These are phyloP conservation scores for Picocystis sp. DNA, from an alignment of 163 green algal species.

Conservation along the genomic window DNA sequence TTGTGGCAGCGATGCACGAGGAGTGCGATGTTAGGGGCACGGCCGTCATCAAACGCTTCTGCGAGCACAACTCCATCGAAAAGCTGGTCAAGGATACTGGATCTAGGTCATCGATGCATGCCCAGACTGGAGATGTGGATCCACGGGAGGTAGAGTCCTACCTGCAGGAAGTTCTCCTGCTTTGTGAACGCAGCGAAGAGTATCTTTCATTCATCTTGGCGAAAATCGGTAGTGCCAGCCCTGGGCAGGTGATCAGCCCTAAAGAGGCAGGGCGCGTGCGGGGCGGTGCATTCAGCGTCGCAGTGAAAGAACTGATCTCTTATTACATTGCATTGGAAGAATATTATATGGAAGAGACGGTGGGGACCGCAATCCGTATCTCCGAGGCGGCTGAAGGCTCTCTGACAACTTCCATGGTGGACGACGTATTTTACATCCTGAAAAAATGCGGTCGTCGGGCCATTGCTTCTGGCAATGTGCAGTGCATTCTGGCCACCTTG, in stretches of 20 bases:
- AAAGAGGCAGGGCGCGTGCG: no score
- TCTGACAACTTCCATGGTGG: constrained; percentile 68
- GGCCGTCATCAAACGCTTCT: constrained; percentile 34
- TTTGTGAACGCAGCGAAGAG: constrained; percentile 59
- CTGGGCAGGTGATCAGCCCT: no score
- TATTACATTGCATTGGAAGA: constrained; percentile 86
- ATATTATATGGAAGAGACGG: constrained; percentile 75
- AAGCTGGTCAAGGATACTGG: constrained; percentile 23
- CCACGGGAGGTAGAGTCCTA: constrained; percentile 40
- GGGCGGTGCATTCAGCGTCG: constrained; percentile 42
- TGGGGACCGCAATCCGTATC: constrained; percentile 71
- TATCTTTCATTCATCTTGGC: constrained; percentile 71
- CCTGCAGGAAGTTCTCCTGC: constrained; percentile 50
- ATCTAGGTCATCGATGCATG: constrained; percentile 3
- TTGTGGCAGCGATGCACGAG: constrained; percentile 27
- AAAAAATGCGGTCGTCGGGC: constrained; percentile 55
- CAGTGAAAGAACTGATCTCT: constrained; percentile 55
- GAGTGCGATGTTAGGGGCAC: constrained; percentile 38
- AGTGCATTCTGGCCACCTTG: constrained; percentile 45
- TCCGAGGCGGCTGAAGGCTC: constrained; percentile 46
- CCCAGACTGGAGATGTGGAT: constrained; percentile 18
- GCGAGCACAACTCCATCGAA: constrained; percentile 29
- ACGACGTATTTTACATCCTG: constrained; percentile 91
- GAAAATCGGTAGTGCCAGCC: constrained; percentile 33
- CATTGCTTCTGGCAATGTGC: constrained; percentile 47